Evolutionary conservation across 495 filamentous ascomycete genomes (phyloP), one percentile per base, ranked within the genome.

Genomic region (Podospora pseudocomata): DNA sequence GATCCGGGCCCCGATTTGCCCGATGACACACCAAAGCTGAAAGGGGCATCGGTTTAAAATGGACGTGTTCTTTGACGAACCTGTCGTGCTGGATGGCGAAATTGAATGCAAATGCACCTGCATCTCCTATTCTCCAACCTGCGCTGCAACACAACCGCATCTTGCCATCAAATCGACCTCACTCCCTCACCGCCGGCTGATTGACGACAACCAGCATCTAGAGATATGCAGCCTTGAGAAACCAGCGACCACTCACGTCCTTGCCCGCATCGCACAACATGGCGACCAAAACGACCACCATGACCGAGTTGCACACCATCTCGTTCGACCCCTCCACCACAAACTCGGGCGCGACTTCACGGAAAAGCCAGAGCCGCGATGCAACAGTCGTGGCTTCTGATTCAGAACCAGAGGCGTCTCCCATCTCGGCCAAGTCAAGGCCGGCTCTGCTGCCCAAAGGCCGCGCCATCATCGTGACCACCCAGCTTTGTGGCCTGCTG

Each of bases 401-500:
- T 26, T 58, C 55, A 26, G 55, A 58, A 13, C 23, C 55, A 58
- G 55, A 19, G 15, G n/a, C 55, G 2, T 20, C 55, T 58, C 18
- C 55, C 0, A 19, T 20, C 9, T 23, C 55, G 3, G 5, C 18
- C n/a, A 26, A 19, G n/a, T 4, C 55, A 26, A 19, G 26, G 18
- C 6, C 27, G 13, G 6, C 59, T 5, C 59, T 61, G 23, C 59
- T 32, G 59, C 28, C 23, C 19, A 61, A 7, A 7, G 16, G 23
- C 27, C 59, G 59, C 5, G 15, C 59, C 27, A 28, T 61, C 59
- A 28, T 32, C 60, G 59, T 73, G 49, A 67, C 60, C 59, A 23
- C 56, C 15, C 65, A 66, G 59, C 58, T 83, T 5, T 74, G 74
- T 26, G 80, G 81, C 57, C 73, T 84, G 34, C 71, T 74, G 27